Conservation (phyloP, 2,329 filamentous ascomycete genomes). For the Epichloe baconii region DNA sequence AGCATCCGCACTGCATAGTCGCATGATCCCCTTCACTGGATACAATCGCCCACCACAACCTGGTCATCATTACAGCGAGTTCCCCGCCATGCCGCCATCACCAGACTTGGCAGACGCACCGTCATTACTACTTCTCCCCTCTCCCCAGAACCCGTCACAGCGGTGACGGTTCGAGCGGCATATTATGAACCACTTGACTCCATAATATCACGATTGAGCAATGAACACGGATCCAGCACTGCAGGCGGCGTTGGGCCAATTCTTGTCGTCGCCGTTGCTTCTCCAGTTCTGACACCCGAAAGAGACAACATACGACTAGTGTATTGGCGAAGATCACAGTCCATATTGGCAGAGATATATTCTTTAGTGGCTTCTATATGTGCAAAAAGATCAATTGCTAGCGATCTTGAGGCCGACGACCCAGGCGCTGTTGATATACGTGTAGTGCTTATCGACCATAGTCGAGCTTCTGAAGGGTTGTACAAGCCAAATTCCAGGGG, state of each 20-base stretch:
- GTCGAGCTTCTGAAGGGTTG: conserved; percentile 15
- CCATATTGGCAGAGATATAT: conserved; percentile 66
- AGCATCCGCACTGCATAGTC: too few species aligned
- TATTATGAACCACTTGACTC: conserved; percentile 47
- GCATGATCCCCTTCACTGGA: conserved; percentile 12
- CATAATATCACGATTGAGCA: conserved; percentile 36
- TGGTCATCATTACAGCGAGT: neutral
- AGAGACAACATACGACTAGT: conserved; percentile 22
- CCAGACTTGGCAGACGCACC: neutral
- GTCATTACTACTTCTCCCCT: conserved; percentile 50
- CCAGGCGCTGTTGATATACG: conserved; percentile 63
- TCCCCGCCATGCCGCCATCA: neutral
- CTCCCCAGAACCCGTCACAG: conserved; percentile 44
- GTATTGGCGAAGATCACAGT: conserved; percentile 57
- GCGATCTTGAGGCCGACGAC: conserved; percentile 38
- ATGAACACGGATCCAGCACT: conserved; percentile 14
- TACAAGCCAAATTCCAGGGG: conserved; percentile 22
- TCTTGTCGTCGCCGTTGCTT: conserved; percentile 45
- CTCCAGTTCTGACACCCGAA: conserved; percentile 44
- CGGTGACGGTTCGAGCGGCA: conserved; percentile 38
- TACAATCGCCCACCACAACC: neutral
- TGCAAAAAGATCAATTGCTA: conserved; percentile 48
- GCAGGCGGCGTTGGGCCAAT: conserved; percentile 20
- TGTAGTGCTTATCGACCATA: conserved; percentile 58
- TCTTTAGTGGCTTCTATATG: conserved; percentile 63